Percentiles rank a stretch among this genome's conserved stretches.
phyloP scores from a whole-genome alignment of 2,329 filamentous ascomycete genomes.

The Paecilomyces sp. region DNA sequence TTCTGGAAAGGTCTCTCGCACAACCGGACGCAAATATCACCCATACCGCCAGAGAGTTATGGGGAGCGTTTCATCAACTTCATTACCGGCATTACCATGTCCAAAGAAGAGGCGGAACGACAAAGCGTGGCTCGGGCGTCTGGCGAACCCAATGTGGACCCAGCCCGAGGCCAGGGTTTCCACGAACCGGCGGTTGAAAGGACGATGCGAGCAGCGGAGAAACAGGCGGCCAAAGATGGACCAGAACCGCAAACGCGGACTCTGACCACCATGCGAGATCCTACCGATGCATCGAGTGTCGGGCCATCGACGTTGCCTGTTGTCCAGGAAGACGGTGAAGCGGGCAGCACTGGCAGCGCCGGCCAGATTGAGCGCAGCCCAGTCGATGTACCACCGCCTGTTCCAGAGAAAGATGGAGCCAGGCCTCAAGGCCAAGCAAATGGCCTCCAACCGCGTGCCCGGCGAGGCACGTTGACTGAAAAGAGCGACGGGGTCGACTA shows the following conservation, averaged over 20 bases:
- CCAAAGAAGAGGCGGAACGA: constrained; percentile 70
- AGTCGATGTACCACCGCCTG: constrained; percentile 12
- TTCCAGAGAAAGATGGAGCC: constrained; percentile 24
- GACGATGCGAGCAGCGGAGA: constrained; percentile 55
- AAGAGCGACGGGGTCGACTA: background rate
- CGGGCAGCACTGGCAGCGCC: constrained; percentile 50
- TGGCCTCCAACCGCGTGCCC: background rate
- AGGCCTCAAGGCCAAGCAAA: constrained; percentile 9
- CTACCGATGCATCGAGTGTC: constrained; percentile 48
- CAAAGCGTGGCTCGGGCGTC: constrained; percentile 20
- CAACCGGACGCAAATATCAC: constrained; percentile 82
- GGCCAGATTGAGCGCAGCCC: constrained; percentile 37
- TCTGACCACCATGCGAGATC: constrained; percentile 52
- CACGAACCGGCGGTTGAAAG: constrained; percentile 41
- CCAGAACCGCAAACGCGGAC: constrained; percentile 57
- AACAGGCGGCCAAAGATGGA: constrained; percentile 53
- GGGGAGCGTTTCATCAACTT: constrained; percentile 92
- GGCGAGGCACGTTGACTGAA: background rate
- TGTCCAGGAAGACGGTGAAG: constrained; percentile 84
- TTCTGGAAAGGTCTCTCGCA: constrained; percentile 91
- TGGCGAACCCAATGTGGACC: constrained; percentile 21
- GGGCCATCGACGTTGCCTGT: constrained; percentile 62
- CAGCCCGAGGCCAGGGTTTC: constrained; percentile 15
- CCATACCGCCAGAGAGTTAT: constrained; percentile 82
- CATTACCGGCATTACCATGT: constrained; percentile 85